A percentile compares a stretch with the other conserved stretches of the same genome.
Conservation (phyloP, 257 asterid genomes). For the Scutellaria galericulata region DNA sequence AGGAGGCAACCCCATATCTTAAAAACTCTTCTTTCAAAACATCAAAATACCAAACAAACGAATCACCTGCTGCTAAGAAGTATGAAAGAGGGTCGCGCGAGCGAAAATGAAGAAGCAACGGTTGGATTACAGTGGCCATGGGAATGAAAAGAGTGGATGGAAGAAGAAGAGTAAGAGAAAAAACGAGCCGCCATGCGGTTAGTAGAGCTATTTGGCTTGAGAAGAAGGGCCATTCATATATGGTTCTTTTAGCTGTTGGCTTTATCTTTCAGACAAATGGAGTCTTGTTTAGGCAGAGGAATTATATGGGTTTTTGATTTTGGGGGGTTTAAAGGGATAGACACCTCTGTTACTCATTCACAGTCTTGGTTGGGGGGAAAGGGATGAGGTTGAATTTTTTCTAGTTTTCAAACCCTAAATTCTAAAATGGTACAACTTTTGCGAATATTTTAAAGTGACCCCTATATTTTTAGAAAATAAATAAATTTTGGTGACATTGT, state of each 20-base stretch:
- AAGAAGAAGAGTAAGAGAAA: slow-evolving; percentile 36
- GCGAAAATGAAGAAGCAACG: slow-evolving; percentile 35
- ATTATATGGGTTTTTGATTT: slow-evolving; percentile 33
- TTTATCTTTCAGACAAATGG: slow-evolving; percentile 18
- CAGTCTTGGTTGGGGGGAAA: slow-evolving; percentile 28
- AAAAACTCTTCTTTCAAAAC: neutral
- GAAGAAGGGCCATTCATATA: slow-evolving; percentile 59
- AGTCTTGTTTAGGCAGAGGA: slow-evolving; percentile 23
- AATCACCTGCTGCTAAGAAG: slow-evolving; percentile 41
- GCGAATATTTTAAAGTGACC: slow-evolving; percentile 3
- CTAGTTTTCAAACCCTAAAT: slow-evolving; percentile 20
- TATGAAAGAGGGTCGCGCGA: slow-evolving; percentile 42
- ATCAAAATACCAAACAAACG: neutral
- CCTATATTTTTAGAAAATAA: neutral
- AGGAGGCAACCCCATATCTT: neutral
- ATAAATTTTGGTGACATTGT: too few relatives aligned
- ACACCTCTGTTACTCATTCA: slow-evolving; percentile 23
- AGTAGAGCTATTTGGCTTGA: slow-evolving; percentile 49
- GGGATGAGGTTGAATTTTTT: slow-evolving; percentile 22
- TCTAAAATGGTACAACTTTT: too few relatives aligned
- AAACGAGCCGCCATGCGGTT: slow-evolving; percentile 63
- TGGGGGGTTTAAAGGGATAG: slow-evolving; percentile 34
- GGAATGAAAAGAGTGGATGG: slow-evolving; percentile 41
- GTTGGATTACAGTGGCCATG: slow-evolving; percentile 32
- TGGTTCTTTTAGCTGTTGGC: neutral